Conservation (phyloP, 306 rosid genomes). For the Luffa acutangula region DNA sequence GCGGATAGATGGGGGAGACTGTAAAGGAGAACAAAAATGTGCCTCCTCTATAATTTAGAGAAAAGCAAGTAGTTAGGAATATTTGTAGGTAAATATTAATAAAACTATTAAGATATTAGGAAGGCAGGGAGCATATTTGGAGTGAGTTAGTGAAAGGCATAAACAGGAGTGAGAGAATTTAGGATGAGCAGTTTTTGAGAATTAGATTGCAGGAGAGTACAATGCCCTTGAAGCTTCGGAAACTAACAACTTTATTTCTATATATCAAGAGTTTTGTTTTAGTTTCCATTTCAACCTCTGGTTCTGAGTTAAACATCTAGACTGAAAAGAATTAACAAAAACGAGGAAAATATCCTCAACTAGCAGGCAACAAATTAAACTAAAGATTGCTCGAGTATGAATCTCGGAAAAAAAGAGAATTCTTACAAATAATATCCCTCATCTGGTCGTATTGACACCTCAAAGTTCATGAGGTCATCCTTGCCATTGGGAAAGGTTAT, state of each 20-base stretch:
- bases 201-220: background rate
- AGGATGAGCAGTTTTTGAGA: background rate
- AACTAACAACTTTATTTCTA: background rate
- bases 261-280: background rate
- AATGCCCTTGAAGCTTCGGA: background rate
- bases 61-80: background rate
- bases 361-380: background rate
- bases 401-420: constrained; percentile 7
- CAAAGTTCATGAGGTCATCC: constrained; percentile 94
- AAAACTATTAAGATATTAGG: background rate
- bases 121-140: background rate
- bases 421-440: constrained; percentile 83
- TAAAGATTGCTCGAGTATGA: background rate
- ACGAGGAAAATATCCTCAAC: background rate
- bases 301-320: background rate
- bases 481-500: constrained; percentile 83
- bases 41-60: constrained; percentile 47
- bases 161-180: background rate
- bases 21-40: constrained; percentile 66
- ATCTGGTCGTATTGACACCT: constrained; percentile 86
- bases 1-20: constrained; percentile 76
- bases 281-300: background rate
- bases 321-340: background rate
- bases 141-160: background rate
- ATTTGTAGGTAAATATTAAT: background rate